Evolutionary conservation across 1,139 yeast species (phyloP), one percentile per base, ranked within the genome.

Genomic region (Meyerozyma carpophila): DNA sequence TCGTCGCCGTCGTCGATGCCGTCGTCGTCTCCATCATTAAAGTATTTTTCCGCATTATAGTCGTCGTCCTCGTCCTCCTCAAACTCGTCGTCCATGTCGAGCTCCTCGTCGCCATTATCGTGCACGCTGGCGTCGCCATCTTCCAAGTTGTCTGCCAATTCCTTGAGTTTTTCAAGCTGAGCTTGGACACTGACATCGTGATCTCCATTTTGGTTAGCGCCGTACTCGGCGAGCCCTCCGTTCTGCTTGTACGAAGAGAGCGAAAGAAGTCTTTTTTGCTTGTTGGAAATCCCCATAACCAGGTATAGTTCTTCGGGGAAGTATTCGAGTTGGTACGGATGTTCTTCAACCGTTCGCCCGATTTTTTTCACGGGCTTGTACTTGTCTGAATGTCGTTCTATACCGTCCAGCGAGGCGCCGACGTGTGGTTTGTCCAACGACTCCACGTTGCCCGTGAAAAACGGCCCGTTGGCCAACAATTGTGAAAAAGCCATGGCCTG

Each of bases 281-380:
- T 72, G 50, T 73, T 76, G 49, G 77, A 74, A 9, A 82, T 75
- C 3, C 91, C 93, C 85, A 85, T 81, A 28, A 84, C 88, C 24
- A 75, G 66, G 53, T 86, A 83, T 46, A 93, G 68, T 60, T 93
- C 98, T 24, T 70, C 73, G 1, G 98, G 98, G 62, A 91, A 88
- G 49, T 85, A 74, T 45, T 78, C 81, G 25, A 77, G 54, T 48
- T 77, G 76, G 59, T 84, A 89, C 1, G 96, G 96, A 64, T 88
- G 94, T 46, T 87, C 95, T 51, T 84, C 85, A 14, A 86, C 78
- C 3, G 94, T 82, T 44, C 84, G 75, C 1, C 93, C 93, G n/a
- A 83, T 76, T 55, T 79, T 83, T 45, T 87, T 77, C 50, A 80
- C 82, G 57, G 84, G 84, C 52, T 84, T 73, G 59, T 84, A 87